Percentiles rank a stretch among this genome's conserved stretches.
These are phyloP conservation scores for Salix purpurea DNA, from an alignment of 345 rosid species.

Conservation along the genomic window DNA sequence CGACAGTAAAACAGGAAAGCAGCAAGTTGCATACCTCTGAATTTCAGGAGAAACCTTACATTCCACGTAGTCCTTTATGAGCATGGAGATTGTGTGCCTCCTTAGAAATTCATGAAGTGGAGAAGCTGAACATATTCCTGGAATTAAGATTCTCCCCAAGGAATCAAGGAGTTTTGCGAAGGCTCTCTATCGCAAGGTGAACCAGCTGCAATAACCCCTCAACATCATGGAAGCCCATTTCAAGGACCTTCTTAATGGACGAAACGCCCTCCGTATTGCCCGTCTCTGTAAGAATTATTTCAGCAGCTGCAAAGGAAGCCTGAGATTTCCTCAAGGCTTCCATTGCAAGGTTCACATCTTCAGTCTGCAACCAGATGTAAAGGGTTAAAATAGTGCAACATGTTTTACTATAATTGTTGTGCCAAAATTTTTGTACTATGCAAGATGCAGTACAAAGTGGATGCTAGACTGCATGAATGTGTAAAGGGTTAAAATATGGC, in stretches of 20 bases:
- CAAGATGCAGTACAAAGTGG: background rate
- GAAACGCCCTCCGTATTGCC: background rate
- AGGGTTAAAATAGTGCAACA: too few relatives aligned
- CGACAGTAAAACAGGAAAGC: background rate
- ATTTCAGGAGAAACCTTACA: background rate
- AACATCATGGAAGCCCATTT: constrained; percentile 13
- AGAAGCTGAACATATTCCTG: background rate
- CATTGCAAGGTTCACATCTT: constrained; percentile 17
- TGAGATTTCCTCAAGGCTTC: constrained; percentile 20
- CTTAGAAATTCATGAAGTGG: background rate
- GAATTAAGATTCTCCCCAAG: background rate
- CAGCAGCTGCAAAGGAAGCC: constrained; percentile 8
- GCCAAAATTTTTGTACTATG: background rate
- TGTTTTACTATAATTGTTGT: background rate
- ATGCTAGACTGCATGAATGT: background rate
- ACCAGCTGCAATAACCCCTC: constrained; percentile 4
- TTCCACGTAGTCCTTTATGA: background rate
- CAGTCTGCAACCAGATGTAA: constrained; percentile 6
- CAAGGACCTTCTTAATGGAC: constrained; percentile 14
- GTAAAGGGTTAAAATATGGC: background rate
- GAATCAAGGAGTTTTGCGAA: background rate
- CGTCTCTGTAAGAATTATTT: background rate
- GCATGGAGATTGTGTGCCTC: background rate
- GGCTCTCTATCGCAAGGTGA: constrained; percentile 4
- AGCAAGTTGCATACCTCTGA: background rate